Base-by-base conservation (phyloP, 495 filamentous ascomycete species). In the Aspergillus campestris region DNA sequence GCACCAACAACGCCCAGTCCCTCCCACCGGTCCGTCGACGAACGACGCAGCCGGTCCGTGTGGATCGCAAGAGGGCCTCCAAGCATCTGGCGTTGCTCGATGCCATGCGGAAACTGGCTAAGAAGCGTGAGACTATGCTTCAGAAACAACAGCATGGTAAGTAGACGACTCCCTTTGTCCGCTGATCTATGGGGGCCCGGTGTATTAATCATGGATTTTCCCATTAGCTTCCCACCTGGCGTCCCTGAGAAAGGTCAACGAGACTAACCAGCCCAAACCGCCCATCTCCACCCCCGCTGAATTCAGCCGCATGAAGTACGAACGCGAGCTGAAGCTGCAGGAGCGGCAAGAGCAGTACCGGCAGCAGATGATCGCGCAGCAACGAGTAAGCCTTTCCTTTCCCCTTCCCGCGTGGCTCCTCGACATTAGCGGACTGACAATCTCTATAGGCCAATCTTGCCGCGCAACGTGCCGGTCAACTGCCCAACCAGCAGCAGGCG, bases 91-190 rank as follows among this genome's bases (percentile, higher is more conserved):
- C 84, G 13, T 70, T 97, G 42, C 81, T 97, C 61, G 92, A 97
- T 66, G 84, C 83, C 4, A 95, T 97, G 86, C 80, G 89, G 34
- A 98, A 97, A 61, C 60, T 94, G 48, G 91, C 91, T 6, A 94
- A 95, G 69, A 96, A 94, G 69, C 75, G 89, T 34, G 92, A 98
- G 69, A 83, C 82, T 5, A 75, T 77, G 34, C 63, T 79, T 18
- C 87, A 91, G 58, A 97, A 97, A 67, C 85, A 91, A 51, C 83
- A 89, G 58, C 86, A 94, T 58, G 77, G 78, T 81, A 68, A 65
- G 67, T 38, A 34, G 14, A 9, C 0, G 18, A 42, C 18, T 13
- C 18, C 9, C n/a, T 13, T 11, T 29, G n/a, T 24, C 8, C 50
- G 7, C 30, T 55, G 42, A 45, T 35, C 11, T 31, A 34, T 4